These are phyloP conservation scores for Fraxinus paxiana DNA, from an alignment of 305 asterid genomes.

Conservation along the genomic window DNA sequence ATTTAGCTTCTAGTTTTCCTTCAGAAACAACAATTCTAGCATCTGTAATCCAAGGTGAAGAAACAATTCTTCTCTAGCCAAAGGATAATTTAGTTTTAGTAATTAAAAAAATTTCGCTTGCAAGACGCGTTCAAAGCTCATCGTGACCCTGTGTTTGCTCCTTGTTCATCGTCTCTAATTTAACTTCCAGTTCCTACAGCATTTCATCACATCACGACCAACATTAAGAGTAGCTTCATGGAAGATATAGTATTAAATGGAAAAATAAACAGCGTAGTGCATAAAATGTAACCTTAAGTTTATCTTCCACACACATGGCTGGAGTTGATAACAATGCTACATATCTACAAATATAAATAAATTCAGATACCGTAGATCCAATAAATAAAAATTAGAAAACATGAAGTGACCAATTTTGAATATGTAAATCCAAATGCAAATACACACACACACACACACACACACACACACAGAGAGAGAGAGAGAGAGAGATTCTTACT, in stretches of 20 bases:
- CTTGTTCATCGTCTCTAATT: slow-evolving; percentile 54
- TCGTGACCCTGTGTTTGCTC: slow-evolving; percentile 62
- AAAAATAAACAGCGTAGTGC: neutral
- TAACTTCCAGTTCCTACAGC: slow-evolving; percentile 67
- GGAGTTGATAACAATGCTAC: slow-evolving; percentile 75
- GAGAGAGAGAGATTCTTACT: slow-evolving; percentile 46
- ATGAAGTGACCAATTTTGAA: neutral
- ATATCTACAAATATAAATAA: slow-evolving; percentile 49
- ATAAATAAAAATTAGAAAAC: neutral
- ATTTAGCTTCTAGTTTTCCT: neutral
- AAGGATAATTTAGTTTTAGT: neutral
- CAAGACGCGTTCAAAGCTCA: slow-evolving; percentile 50
- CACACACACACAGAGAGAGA: neutral
- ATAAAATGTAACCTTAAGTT: slow-evolving; percentile 54
- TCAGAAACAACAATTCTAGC: neutral
- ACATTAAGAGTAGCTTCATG: neutral
- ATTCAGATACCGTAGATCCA: slow-evolving; percentile 18
- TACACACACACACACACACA: no score
- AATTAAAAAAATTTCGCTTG: neutral
- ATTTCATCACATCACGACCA: slow-evolving; percentile 8
- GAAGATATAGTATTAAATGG: neutral
- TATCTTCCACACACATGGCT: slow-evolving; percentile 64
- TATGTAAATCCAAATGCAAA: neutral
- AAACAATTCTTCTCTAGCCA: neutral
- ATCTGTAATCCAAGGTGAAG: neutral